Evolutionary conservation across 805 yeast species (phyloP).

Genomic region (Saccharomycopsis capsularis): DNA sequence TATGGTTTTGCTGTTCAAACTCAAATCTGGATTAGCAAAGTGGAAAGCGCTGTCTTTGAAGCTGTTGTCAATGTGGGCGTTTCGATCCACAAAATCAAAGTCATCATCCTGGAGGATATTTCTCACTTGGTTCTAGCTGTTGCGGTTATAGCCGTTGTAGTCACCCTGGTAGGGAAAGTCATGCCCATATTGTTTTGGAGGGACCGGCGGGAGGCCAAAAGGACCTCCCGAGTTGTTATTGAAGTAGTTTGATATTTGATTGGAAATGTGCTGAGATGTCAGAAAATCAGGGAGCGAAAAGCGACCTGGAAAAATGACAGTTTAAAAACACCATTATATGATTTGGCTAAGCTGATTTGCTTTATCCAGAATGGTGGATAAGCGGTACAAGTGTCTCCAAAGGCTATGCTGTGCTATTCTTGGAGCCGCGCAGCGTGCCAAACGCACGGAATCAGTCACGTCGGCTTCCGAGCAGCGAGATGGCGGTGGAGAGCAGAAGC

Average conservation of each 20-base stretch:
- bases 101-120: slow-evolving; percentile 10
- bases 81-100: slow-evolving; percentile 18
- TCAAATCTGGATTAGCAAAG: slow-evolving; percentile 17
- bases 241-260: slow-evolving; percentile 1
- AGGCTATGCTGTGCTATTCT: no score
- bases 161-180: not conserved
- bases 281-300: not conserved
- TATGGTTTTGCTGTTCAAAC: slow-evolving; percentile 20
- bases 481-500: no score
- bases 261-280: not conserved
- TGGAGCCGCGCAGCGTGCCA: no score
- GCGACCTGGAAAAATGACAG: no score
- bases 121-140: not conserved
- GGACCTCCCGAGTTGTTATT: slow-evolving; percentile 1
- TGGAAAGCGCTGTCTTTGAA: slow-evolving; percentile 7
- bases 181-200: slow-evolving; percentile 1
- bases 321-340: no score
- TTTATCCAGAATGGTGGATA: no score
- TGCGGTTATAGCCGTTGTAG: not conserved
- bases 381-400: no score
- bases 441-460: no score
- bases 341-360: no score
- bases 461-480: no score
- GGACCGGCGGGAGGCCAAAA: slow-evolving; percentile 18
- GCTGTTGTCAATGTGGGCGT: slow-evolving; percentile 19